Evolutionary conservation across 169 alveolate genomes (phyloP).

Genomic region (Eimeria tenella): DNA sequence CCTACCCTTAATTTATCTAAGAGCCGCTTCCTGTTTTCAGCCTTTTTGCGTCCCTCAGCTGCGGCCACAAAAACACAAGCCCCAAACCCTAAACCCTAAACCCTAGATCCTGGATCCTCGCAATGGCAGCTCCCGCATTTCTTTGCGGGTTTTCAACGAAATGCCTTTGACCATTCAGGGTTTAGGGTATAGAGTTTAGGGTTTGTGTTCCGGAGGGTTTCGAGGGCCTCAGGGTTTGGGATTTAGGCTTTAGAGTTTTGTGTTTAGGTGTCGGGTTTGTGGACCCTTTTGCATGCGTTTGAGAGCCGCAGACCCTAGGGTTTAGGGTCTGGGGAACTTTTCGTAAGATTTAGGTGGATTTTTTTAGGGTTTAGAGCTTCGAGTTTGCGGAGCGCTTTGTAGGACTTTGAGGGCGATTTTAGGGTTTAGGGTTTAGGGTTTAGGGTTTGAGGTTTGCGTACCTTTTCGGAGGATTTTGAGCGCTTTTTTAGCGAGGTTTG

Average conservation of each 20-base stretch:
- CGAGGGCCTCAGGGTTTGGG: neutral
- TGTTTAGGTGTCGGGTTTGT: conserved; percentile 28
- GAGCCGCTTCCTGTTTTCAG: neutral
- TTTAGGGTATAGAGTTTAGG: conserved; percentile 43
- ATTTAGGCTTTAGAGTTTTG: conserved; percentile 23
- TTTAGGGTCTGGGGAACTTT: neutral
- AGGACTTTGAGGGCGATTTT: neutral
- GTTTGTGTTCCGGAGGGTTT: neutral
- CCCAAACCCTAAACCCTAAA: conserved; percentile 45
- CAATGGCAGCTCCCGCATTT: neutral
- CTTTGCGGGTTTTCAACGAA: neutral
- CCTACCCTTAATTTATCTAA: neutral
- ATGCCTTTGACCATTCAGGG: neutral
- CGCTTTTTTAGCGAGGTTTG: neutral
- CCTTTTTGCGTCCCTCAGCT: conserved; percentile 43
- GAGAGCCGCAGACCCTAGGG: neutral
- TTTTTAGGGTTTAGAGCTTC: neutral
- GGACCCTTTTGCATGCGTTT: neutral
- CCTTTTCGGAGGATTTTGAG: neutral
- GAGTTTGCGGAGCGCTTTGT: neutral
- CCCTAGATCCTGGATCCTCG: conserved; percentile 1
- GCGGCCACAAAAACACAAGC: neutral
- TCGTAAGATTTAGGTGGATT: neutral
- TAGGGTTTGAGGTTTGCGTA: conserved; percentile 26
- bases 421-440: conserved; percentile 44